Evolutionary conservation across 1,284 basidiomycete genomes (phyloP), one percentile per base, ranked within the genome.

Genomic region (Cryptococcus floricola): DNA sequence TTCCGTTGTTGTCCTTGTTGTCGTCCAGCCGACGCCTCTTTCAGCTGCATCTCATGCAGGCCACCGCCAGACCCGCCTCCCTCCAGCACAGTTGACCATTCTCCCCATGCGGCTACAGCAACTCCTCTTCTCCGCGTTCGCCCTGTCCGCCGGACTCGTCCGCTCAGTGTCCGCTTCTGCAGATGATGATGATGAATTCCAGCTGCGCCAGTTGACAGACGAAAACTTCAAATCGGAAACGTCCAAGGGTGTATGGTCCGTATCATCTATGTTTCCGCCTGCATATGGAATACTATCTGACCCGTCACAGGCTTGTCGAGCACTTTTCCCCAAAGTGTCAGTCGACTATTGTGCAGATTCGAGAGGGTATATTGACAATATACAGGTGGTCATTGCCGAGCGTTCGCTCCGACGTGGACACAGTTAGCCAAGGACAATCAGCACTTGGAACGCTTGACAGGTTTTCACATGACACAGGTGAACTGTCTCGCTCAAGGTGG

Each of bases 401-500:
- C 69, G 1, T 78, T 79, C 50, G 75, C 85, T 9, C 90, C 93
- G 0, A 91, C 86, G 37, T 98, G 94, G 92, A 80, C 83, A 39
- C 77, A 85, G 49, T 80, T 97, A 4, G 79, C 77, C 1, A 70
- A 77, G 46, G 82, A 87, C 39, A 84, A 84, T 54, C 80, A 83
- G 57, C 72, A 75, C 44, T 79, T 82, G 39, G 75, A 81, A 41
- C 74, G 82, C 65, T 81, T 86, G 9, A 63, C 73, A 0, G 80
- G 81, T 9, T 84, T 95, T 12, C 82, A 84, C 54, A 81, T 93
- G 57, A 91, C 87, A 0, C 91, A 92, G 70, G 86, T 96, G 44
- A 86, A 95, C 74, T 96, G 93, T 70, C 81, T 85, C 0, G 81
- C 87, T 4, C 80, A 91, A 70, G 90, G 90, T 67, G 91, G 91